Evolutionary conservation across 371 early-diverging fungal species (phyloP).

Genomic region (Basidiobolus meristosporus): DNA sequence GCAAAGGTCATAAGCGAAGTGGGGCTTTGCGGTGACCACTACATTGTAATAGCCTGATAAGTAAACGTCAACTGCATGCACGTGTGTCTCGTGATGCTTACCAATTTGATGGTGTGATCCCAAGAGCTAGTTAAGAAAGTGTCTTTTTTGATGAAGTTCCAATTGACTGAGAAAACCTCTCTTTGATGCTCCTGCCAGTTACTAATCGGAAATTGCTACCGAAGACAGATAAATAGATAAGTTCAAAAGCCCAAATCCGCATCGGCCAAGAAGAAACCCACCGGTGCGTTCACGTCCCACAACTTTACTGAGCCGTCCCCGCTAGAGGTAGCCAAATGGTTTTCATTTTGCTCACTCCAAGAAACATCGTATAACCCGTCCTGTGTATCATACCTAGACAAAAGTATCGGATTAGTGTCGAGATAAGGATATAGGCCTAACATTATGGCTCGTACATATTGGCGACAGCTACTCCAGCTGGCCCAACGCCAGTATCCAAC

Average conservation of each 20-base stretch:
- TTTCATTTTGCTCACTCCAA: slow-evolving; percentile 89
- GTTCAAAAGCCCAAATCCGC: no score
- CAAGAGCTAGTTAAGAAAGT: slow-evolving; percentile 78
- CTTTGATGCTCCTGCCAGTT: slow-evolving; percentile 86
- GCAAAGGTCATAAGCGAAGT: slow-evolving; percentile 69
- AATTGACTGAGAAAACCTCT: slow-evolving; percentile 82
- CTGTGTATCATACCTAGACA: slow-evolving; percentile 75
- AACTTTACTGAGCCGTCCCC: slow-evolving; percentile 89
- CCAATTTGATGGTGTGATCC: slow-evolving; percentile 87
- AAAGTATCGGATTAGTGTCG: neutral
- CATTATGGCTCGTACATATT: slow-evolving; percentile 33
- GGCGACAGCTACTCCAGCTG: slow-evolving; percentile 34
- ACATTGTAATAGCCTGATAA: neutral
- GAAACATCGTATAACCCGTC: slow-evolving; percentile 84
- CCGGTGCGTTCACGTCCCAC: slow-evolving; percentile 68
- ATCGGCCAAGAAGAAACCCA: slow-evolving; percentile 15
- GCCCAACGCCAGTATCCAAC: slow-evolving; percentile 21
- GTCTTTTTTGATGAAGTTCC: slow-evolving; percentile 79
- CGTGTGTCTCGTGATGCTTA: slow-evolving; percentile 12
- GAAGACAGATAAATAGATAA: neutral
- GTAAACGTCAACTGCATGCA: neutral
- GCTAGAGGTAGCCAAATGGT: slow-evolving; percentile 73
- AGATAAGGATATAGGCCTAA: neutral
- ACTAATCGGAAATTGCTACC: slow-evolving; percentile 67
- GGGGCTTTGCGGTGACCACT: slow-evolving; percentile 77